Conservation (phyloP, 371 early-diverging fungal species). For the Enterospora canceri region DNA sequence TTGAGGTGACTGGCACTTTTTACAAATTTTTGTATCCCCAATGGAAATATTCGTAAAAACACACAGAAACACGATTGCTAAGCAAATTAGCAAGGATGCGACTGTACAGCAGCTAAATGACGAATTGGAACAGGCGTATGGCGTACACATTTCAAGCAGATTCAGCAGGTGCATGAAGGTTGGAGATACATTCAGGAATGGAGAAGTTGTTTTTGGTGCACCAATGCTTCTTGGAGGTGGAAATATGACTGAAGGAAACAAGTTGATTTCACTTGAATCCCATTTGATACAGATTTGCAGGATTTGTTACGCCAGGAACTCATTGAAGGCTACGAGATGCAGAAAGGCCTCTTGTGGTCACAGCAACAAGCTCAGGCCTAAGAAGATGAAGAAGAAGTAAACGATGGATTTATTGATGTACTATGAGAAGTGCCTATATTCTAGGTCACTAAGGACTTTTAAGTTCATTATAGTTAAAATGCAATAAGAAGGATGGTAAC, state of each 20-base stretch:
- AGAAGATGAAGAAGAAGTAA: constrained; percentile 36
- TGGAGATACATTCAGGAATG: no score
- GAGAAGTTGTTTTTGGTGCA: background rate
- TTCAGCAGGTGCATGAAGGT: no score
- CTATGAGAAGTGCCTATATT: no score
- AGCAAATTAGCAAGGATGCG: background rate
- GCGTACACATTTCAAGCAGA: no score
- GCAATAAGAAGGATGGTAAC: no score
- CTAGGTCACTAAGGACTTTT: no score
- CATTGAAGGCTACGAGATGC: constrained; percentile 36
- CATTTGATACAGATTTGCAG: constrained; percentile 37
- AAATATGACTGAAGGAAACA: constrained; percentile 34
- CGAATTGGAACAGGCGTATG: no score
- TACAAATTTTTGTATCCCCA: no score
- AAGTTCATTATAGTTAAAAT: no score
- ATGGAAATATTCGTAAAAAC: background rate
- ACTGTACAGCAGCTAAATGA: no score
- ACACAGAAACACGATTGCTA: background rate
- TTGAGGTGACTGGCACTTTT: no score
- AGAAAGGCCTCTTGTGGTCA: constrained; percentile 39
- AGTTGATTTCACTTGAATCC: constrained; percentile 13
- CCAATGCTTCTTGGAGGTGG: constrained; percentile 36
- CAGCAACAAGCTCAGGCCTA: constrained; percentile 37
- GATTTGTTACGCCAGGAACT: constrained; percentile 39
- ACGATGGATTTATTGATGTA: no score